These are phyloP conservation scores for Cutaneotrichosporon sp. DNA, from an alignment of 1,284 basidiomycete genomes.

Conservation along the genomic window DNA sequence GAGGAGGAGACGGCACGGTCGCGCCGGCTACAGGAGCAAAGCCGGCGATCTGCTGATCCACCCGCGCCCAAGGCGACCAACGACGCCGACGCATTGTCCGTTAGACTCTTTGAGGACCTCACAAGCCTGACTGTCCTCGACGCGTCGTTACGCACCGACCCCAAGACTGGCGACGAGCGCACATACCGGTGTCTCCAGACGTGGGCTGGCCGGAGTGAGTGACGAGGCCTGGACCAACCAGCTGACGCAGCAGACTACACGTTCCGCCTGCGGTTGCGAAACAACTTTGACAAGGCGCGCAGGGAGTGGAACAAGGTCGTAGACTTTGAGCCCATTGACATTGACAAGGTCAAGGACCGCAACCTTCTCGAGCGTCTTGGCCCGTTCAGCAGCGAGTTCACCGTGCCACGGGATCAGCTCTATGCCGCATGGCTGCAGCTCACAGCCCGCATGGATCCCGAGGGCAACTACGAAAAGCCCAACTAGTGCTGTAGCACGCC, in stretches of 20 bases:
- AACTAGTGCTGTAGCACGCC: background rate
- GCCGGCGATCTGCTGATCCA: background rate
- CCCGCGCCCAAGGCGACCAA: background rate
- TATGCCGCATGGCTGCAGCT: conserved; percentile 24
- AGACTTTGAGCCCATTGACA: conserved; percentile 26
- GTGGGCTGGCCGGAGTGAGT: conserved; percentile 37
- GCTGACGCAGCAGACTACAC: conserved; percentile 29
- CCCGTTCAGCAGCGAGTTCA: conserved; percentile 28
- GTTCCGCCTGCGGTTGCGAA: conserved; percentile 42
- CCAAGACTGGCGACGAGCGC: conserved; percentile 32
- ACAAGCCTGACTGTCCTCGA: conserved; percentile 37
- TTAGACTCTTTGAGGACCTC: conserved; percentile 45
- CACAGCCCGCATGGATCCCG: conserved; percentile 14
- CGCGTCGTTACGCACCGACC: conserved; percentile 32
- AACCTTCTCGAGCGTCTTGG: conserved; percentile 29
- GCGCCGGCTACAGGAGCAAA: conserved; percentile 26
- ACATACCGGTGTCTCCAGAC: conserved; percentile 42
- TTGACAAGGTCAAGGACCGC: conserved; percentile 31
- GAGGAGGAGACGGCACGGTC: conserved; percentile 40
- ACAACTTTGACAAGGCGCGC: conserved; percentile 22
- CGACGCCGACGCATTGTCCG: conserved; percentile 9
- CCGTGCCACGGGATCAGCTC: conserved; percentile 23
- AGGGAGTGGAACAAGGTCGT: conserved; percentile 29
- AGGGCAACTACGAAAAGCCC: conserved; percentile 8
- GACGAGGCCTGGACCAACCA: background rate